Evolutionary conservation across 768 basidiomycete genomes (phyloP).

Genomic region (Lentinula aciculospora): DNA sequence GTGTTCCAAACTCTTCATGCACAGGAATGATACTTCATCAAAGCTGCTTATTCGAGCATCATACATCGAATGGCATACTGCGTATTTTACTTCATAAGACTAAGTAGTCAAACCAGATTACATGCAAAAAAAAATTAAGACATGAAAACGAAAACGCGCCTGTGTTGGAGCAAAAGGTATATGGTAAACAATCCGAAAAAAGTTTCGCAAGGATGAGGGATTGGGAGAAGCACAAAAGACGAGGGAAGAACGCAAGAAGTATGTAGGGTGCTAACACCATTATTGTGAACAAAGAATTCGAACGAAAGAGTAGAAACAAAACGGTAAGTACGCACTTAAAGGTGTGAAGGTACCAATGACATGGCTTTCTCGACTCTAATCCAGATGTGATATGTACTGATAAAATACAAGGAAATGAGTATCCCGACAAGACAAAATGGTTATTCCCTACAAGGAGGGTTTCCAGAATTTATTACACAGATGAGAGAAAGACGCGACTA

Average conservation of each 20-base stretch:
- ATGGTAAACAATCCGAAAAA: background rate
- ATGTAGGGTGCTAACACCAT: background rate
- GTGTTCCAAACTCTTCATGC: too few species aligned
- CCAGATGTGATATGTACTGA: conserved; percentile 8
- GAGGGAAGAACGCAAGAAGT: background rate
- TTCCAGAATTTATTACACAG: conserved; percentile 4
- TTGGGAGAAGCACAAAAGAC: background rate
- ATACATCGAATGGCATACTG: background rate
- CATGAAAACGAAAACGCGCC: background rate
- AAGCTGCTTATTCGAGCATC: background rate
- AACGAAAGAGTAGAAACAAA: background rate
- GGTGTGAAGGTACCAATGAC: background rate
- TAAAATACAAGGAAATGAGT: conserved; percentile 5
- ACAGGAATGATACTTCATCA: too few species aligned
- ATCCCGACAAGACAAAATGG: background rate
- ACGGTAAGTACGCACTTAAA: background rate
- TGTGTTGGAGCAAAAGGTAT: background rate
- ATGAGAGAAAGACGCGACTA: background rate
- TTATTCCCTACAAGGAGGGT: background rate
- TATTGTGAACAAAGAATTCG: background rate
- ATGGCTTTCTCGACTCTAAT: conserved; percentile 5
- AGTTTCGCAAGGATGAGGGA: too few species aligned
- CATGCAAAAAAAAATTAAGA: background rate
- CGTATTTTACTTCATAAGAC: background rate
- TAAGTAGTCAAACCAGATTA: background rate